Conservation (phyloP, 805 yeast species). For the Hanseniaspora hatyaiensis region DNA sequence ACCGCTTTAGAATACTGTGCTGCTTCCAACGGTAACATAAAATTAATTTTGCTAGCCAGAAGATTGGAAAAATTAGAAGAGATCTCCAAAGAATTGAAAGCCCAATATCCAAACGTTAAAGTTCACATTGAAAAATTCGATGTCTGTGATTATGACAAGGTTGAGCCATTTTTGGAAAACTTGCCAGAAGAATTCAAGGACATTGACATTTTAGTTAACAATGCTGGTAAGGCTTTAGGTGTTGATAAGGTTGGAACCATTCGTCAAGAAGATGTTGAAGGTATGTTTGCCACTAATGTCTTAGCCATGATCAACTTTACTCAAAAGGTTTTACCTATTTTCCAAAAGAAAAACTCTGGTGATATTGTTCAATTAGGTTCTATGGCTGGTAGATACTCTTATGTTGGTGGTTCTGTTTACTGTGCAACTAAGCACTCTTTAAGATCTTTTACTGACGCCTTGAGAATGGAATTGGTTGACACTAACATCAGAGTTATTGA, state of each 20-base stretch:
- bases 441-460: slow-evolving; percentile 55
- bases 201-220: slow-evolving; percentile 57
- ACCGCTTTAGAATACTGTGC: slow-evolving; percentile 79
- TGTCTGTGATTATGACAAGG: slow-evolving; percentile 42
- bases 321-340: slow-evolving; percentile 60
- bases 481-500: slow-evolving; percentile 58
- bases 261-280: slow-evolving; percentile 48
- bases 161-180: slow-evolving; percentile 38
- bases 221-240: slow-evolving; percentile 76
- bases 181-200: slow-evolving; percentile 52
- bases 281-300: slow-evolving; percentile 79
- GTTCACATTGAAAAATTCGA: slow-evolving; percentile 43
- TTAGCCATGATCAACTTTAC: slow-evolving; percentile 74
- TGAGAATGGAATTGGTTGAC: slow-evolving; percentile 63
- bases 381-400: slow-evolving; percentile 67
- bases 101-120: slow-evolving; percentile 38
- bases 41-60: slow-evolving; percentile 68
- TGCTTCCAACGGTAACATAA: slow-evolving; percentile 58
- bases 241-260: slow-evolving; percentile 64
- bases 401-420: slow-evolving; percentile 68
- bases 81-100: slow-evolving; percentile 37
- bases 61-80: slow-evolving; percentile 50
- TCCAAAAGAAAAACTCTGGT: slow-evolving; percentile 59
- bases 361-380: slow-evolving; percentile 68
- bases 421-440: slow-evolving; percentile 68